Base-by-base conservation (phyloP, 2,329 filamentous ascomycete genomes). In the Botryotinia globosa region DNA sequence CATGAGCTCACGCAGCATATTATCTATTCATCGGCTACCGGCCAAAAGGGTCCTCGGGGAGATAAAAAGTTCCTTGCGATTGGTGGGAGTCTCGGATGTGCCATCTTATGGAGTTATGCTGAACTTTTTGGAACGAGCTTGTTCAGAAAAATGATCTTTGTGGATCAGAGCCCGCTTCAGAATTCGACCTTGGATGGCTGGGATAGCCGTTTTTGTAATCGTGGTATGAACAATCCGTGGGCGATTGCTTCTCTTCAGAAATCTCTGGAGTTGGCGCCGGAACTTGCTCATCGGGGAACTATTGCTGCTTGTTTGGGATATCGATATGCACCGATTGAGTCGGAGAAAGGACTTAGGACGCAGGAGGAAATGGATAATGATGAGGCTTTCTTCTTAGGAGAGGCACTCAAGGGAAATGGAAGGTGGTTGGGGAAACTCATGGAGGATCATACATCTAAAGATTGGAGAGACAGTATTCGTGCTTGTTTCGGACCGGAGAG, bases 131-230 rank as follows among this genome's bases (percentile, higher is more conserved):
- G 76, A 48, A 78, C 78, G 1, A 0, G 58, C 0, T 73, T 75
- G 4, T 80, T 80, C 72, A 74, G 76, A 6, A 76, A 79, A 69
- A 76, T 76, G 62, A 73, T 81, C 14, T 80, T 80, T 63, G 76
- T 81, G 25, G 80, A 81, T 71, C 80, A 81, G 72, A 76, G 77
- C 3, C 80, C 80, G 0, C 75, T 81, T 3, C 80, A 81, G 59
- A 78, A 80, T 72, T 73, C 58, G 25, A 74, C 76, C 10, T 73
- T 76, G 9, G 74, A 77, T 34, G 77, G 75, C 25, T 81, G 80
- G 80, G 77, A 77, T 25, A 71, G 74, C 4, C 69, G 72, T 0
- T 78, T 76, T 70, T 80, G 78, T 62, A 80, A 80, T 44, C 76
- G 79, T 14, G 78, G 78, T 0, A 78, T 80, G 76, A 80, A 81